Base-by-base conservation (phyloP, 306 rosid genomes). In the Vicia sativa region DNA sequence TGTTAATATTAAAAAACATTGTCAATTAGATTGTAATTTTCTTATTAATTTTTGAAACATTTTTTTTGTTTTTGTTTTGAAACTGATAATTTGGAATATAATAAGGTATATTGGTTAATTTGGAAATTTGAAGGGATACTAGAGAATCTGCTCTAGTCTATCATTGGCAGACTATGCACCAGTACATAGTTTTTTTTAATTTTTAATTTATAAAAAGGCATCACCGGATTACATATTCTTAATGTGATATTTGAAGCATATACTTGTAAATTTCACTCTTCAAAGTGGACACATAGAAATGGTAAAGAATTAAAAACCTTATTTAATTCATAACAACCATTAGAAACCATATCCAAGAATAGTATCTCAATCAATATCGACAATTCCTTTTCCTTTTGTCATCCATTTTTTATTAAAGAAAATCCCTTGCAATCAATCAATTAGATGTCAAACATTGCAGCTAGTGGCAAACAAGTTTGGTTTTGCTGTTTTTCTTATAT, bases 301-400 rank as follows among this genome's bases (percentile, higher is more conserved):
- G 46, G 80, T 1, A 45, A 77, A 77, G 18, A 45, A 38, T 18
- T 43, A 38, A 43, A 16, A 41, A 55, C 19, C 35, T n/a, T 14
- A 12, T n/a, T n/a, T 9, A 64, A 46, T 77, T 37, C 26, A 45
- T 62, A 53, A 69, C 73, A 48, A 54, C 55, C 77, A 15, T 63
- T 31, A 55, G 16, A 62, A 14, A 43, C 21, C 59, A 71, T 11
- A 63, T 25, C 5, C 9, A 6, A 54, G 37, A 54, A 54, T 23
- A 53, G 25, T 11, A 48, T 53, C 35, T 54, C 18, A 54, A 54
- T 54, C 18, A 54, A 54, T 54, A 14, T 25, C 60, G 10, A 1
- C 60, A 54, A 53, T 23, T 11, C 14, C 35, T 21, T 21, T 19
- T 12, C 3, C 3, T 62, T 62, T 42, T 53, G 21, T 53, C 11